Conservation (phyloP, 148 eudicot species). For the Persicaria tinctoria region DNA sequence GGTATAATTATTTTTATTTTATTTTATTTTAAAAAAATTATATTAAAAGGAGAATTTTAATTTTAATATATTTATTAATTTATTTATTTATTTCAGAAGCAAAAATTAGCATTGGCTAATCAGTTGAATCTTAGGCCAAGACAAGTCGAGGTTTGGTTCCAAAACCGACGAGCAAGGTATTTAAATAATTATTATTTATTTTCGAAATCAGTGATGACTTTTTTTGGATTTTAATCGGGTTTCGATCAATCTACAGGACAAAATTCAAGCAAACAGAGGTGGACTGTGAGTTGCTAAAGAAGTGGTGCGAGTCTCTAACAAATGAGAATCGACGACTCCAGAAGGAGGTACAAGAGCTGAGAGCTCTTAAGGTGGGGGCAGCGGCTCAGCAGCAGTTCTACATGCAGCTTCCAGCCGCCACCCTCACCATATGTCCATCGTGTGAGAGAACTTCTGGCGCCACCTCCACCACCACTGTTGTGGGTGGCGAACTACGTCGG, state of each 20-base stretch:
- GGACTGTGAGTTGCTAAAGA: slow-evolving; percentile 31
- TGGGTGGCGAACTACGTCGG: background rate
- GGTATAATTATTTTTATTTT: background rate
- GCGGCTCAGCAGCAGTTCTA: slow-evolving; percentile 14
- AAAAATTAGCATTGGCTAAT: slow-evolving; percentile 9
- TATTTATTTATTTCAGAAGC: slow-evolving; percentile 4
- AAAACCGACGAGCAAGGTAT: slow-evolving; percentile 11
- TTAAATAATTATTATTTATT: background rate
- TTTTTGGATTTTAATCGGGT: background rate
- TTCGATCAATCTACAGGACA: slow-evolving; percentile 20
- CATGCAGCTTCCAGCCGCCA: slow-evolving; percentile 25
- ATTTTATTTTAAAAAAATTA: background rate
- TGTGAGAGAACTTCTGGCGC: slow-evolving; percentile 20
- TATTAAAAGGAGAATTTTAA: background rate
- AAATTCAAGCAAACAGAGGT: slow-evolving; percentile 45
- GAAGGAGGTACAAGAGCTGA: slow-evolving; percentile 30
- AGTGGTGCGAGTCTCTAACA: slow-evolving; percentile 26
- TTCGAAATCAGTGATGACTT: background rate
- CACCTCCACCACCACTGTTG: background rate
- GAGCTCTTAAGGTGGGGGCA: slow-evolving; percentile 10
- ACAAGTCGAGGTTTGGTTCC: slow-evolving; percentile 13
- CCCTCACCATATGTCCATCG: slow-evolving; percentile 36
- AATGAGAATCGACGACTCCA: slow-evolving; percentile 32
- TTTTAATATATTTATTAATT: background rate
- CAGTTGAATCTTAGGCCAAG: slow-evolving; percentile 12